phyloP scores from a whole-genome alignment of 768 basidiomycete species.

The Lactarius sp. region DNA sequence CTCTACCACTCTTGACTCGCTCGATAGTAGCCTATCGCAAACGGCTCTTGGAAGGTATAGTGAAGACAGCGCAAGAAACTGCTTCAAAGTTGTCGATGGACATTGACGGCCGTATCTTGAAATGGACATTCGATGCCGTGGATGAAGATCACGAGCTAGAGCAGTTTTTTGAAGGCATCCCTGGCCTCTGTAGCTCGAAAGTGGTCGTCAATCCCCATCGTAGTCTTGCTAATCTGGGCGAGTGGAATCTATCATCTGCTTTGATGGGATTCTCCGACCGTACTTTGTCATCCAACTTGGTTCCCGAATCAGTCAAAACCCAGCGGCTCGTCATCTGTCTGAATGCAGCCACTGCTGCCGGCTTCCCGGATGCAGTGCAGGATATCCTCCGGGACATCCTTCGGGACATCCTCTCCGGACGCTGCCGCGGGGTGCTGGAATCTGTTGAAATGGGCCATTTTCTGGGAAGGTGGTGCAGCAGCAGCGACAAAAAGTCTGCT shows the following conservation, averaged over 20 bases:
- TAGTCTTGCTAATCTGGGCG: too few species aligned
- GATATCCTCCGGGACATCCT: not conserved
- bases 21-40: not conserved
- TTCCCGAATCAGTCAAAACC: not conserved
- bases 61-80: not conserved
- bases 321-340: not conserved
- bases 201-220: too few species aligned
- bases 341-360: not conserved
- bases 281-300: not conserved
- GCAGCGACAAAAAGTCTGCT: not conserved
- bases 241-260: not conserved
- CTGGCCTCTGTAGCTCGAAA: not conserved
- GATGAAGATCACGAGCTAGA: slow-evolving; percentile 2
- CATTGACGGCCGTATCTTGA: not conserved
- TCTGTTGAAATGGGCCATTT: not conserved
- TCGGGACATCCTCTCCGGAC: not conserved
- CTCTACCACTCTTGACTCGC: too few species aligned
- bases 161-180: slow-evolving; percentile 2
- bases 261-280: not conserved
- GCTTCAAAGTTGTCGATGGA: not conserved
- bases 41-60: not conserved
- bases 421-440: not conserved
- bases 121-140: not conserved
- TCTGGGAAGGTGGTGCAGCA: not conserved
- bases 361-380: not conserved